Percentiles rank a stretch among this genome's conserved stretches.
These are phyloP conservation scores for Xenosphaeropsis pyriputrescens DNA, from an alignment of 2,329 filamentous ascomycete genomes.

Conservation along the genomic window DNA sequence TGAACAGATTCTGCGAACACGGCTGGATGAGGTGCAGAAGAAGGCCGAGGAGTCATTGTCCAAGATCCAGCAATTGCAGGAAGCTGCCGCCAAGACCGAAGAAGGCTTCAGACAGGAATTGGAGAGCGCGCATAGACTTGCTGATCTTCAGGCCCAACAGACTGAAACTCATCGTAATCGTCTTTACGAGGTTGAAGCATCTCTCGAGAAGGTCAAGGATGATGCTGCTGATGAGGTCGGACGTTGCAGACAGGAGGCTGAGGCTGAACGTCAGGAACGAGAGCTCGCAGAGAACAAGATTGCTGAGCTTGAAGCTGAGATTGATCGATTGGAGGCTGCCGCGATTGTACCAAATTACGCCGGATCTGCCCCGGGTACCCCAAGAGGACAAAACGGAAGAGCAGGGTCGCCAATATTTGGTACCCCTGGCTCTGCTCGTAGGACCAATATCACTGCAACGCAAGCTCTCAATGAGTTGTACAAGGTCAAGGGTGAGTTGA, in stretches of 20 bases:
- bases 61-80: conserved; percentile 74
- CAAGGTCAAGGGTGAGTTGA: conserved; percentile 57
- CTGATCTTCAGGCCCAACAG: conserved; percentile 67
- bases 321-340: conserved; percentile 45
- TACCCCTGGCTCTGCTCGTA: conserved; percentile 42
- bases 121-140: conserved; percentile 65
- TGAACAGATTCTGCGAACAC: conserved; percentile 66
- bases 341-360: conserved; percentile 21
- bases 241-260: conserved; percentile 33
- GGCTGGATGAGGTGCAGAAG: conserved; percentile 69
- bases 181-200: conserved; percentile 52
- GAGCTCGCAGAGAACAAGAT: conserved; percentile 46
- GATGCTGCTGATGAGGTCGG: conserved; percentile 45
- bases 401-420: conserved; percentile 42
- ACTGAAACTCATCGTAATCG: conserved; percentile 58
- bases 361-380: conserved; percentile 43
- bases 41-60: conserved; percentile 76
- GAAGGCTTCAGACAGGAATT: conserved; percentile 80
- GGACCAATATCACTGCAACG: conserved; percentile 40
- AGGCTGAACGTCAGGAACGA: conserved; percentile 42
- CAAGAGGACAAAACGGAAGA: conserved; percentile 36
- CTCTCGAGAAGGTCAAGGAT: conserved; percentile 42
- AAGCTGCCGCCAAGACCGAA: conserved; percentile 67
- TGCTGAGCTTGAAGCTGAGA: conserved; percentile 46
- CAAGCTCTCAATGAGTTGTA: conserved; percentile 51